These are phyloP conservation scores for Oryza glumipatula DNA, from an alignment of 176 grass and related monocot species.

Conservation along the genomic window DNA sequence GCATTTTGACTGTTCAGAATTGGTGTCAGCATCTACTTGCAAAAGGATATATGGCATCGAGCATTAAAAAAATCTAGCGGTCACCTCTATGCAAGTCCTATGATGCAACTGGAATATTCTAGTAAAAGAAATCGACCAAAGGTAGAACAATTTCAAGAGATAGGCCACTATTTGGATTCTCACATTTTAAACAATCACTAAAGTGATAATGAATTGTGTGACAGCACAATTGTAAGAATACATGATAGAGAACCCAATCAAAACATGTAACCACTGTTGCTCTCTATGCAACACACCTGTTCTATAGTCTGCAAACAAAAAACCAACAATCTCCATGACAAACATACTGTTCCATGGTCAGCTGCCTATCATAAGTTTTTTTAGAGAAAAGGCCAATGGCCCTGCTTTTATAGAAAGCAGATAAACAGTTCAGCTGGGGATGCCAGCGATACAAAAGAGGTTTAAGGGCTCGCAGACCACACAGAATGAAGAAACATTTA, in stretches of 20 bases:
- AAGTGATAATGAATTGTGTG: neutral
- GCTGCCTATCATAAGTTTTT: no score
- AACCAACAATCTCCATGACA: no score
- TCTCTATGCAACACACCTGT: neutral
- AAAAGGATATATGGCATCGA: constrained; percentile 3
- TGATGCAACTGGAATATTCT: neutral
- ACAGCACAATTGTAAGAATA: neutral
- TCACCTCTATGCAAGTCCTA: neutral
- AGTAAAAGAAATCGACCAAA: neutral
- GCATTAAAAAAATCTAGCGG: neutral
- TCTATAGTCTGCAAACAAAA: no score
- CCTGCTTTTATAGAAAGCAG: no score
- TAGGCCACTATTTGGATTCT: neutral
- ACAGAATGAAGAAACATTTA: neutral
- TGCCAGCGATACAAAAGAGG: no score
- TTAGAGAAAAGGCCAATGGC: no score
- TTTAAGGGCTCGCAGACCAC: no score
- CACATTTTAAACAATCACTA: neutral
- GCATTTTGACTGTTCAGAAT: constrained; percentile 69
- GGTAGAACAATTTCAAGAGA: neutral
- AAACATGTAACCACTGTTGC: neutral
- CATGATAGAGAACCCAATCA: neutral
- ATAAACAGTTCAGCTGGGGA: no score
- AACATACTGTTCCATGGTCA: no score
- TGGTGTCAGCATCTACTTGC: constrained; percentile 3